These are phyloP conservation scores for Tephrocybe sp. DNA, from an alignment of 768 basidiomycete genomes.

Conservation along the genomic window DNA sequence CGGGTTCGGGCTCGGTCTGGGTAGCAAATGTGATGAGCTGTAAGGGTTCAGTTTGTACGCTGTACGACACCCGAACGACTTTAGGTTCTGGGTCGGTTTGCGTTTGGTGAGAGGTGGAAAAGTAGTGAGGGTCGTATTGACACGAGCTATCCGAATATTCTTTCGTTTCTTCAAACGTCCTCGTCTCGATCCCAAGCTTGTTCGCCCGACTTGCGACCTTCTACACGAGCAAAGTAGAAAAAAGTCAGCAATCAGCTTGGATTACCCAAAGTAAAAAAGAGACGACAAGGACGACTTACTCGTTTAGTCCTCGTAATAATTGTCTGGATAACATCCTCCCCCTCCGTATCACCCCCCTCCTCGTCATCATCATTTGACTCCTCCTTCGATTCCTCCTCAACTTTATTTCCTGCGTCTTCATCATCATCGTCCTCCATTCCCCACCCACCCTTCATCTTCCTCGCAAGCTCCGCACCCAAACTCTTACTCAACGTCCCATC, in stretches of 20 bases:
- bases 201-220: slow-evolving; percentile 65
- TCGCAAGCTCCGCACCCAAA: slow-evolving; percentile 68
- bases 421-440: slow-evolving; percentile 36
- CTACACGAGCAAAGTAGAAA: too few species aligned
- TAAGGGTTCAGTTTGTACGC: slow-evolving; percentile 56
- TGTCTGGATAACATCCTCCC: slow-evolving; percentile 78
- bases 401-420: slow-evolving; percentile 28
- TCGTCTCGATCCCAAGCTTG: slow-evolving; percentile 38
- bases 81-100: slow-evolving; percentile 67
- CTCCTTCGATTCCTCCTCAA: slow-evolving; percentile 30
- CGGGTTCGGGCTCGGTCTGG: slow-evolving; percentile 34
- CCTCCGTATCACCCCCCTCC: slow-evolving; percentile 57
- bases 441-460: slow-evolving; percentile 52
- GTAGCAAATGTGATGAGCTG: slow-evolving; percentile 21
- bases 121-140: slow-evolving; percentile 63
- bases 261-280: too few species aligned
- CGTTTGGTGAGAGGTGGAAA: slow-evolving; percentile 41
- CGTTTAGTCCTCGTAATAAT: slow-evolving; percentile 85
- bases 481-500: slow-evolving; percentile 66
- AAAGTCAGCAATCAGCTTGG: too few species aligned
- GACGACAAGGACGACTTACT: slow-evolving; percentile 47
- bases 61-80: slow-evolving; percentile 42
- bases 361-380: slow-evolving; percentile 35
- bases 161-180: slow-evolving; percentile 59
- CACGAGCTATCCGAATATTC: slow-evolving; percentile 75